A percentile compares a stretch with the other conserved stretches of the same genome.
These are phyloP conservation scores for Striga hermonthica DNA, from an alignment of 305 asterid genomes.

Conservation along the genomic window DNA sequence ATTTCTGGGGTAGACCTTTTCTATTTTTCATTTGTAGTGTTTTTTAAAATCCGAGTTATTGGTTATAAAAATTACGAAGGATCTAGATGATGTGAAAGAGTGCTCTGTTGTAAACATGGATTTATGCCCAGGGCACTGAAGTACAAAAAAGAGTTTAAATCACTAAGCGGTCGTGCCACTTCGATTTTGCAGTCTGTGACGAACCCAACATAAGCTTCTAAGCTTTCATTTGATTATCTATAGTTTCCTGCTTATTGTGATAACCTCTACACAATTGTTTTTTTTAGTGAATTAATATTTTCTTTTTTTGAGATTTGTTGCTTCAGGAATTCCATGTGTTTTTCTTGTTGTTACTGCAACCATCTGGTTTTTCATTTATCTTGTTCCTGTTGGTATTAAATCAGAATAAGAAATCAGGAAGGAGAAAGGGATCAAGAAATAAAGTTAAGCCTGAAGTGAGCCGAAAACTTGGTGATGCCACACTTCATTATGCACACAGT, in stretches of 20 bases:
- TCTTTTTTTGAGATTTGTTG: not conserved
- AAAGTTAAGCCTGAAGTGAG: constrained; percentile 59
- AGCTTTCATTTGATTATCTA: constrained; percentile 2
- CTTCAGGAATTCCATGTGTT: constrained; percentile 2
- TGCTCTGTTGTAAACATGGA: constrained; percentile 16
- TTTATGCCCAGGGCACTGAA: not conserved
- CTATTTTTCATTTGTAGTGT: too few species aligned
- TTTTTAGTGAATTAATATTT: not conserved
- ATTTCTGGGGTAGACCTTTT: too few species aligned
- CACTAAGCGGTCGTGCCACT: constrained; percentile 3
- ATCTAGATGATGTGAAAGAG: constrained; percentile 4
- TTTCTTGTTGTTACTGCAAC: not conserved
- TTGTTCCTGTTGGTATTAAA: constrained; percentile 26
- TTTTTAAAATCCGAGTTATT: not conserved
- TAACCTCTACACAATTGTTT: constrained; percentile 1
- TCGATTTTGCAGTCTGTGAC: constrained; percentile 8
- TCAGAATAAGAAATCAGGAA: constrained; percentile 57
- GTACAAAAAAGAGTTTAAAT: not conserved
- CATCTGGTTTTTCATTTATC: constrained; percentile 14
- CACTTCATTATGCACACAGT: constrained; percentile 63
- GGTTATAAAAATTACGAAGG: not conserved
- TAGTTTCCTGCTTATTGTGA: not conserved
- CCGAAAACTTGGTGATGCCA: constrained; percentile 78
- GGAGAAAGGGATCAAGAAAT: constrained; percentile 65
- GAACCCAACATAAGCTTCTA: not conserved